These are phyloP conservation scores for Selenicereus undatus DNA, from an alignment of 148 eudicot genomes.

Conservation along the genomic window DNA sequence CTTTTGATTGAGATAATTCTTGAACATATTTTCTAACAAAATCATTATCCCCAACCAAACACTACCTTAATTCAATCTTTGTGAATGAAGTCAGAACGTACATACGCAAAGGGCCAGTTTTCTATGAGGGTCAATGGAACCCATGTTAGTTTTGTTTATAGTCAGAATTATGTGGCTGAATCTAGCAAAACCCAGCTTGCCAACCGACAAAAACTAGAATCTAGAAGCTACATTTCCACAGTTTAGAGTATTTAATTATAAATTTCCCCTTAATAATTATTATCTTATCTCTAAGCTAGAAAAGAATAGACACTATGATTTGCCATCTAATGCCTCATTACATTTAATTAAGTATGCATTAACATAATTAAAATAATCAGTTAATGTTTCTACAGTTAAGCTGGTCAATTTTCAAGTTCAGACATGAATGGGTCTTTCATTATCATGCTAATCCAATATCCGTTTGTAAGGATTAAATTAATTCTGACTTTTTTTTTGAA, in stretches of 20 bases:
- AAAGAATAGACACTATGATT: conserved; percentile 1
- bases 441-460: neutral
- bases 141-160: neutral
- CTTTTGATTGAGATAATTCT: too few relatives aligned
- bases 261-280: neutral
- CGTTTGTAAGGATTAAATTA: neutral
- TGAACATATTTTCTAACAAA: too few relatives aligned
- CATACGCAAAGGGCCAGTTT: neutral
- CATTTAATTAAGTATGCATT: neutral
- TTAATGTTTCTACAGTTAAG: conserved; percentile 1
- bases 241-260: neutral
- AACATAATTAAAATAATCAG: neutral
- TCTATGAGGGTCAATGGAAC: neutral
- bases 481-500: neutral
- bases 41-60: too few relatives aligned
- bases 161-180: neutral
- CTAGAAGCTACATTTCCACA: neutral
- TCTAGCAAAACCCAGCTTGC: neutral
- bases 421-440: neutral
- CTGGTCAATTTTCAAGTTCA: neutral
- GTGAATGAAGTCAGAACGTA: too few relatives aligned
- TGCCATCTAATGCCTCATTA: conserved; percentile 4
- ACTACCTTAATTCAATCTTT: too few relatives aligned
- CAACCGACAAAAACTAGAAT: conserved; percentile 3
- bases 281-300: neutral